Evolutionary conservation across 768 basidiomycete species (phyloP), one percentile per base, ranked within the genome.

Genomic region (Pleurotus ostreatus): DNA sequence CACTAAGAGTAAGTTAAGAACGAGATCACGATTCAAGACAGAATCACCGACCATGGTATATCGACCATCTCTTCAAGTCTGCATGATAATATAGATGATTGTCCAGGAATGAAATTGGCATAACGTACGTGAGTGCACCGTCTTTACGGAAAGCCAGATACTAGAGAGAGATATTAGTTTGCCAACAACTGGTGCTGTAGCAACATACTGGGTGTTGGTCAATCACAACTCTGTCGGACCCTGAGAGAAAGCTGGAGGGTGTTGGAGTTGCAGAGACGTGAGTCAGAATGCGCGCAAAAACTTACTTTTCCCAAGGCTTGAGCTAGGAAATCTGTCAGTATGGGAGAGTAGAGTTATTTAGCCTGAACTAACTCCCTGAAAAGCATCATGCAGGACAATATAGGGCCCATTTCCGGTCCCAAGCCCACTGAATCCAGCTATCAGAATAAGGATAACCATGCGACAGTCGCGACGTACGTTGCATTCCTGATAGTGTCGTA

Each of bases 141-240:
- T 75, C 74, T 53, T 70, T 69, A 57, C 65, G 71, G 65, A 78
- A 78, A 5, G 78, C 78, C 55, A 79, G 62, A 60, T 78, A 79
- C 75, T 80, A 57, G 37, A 52, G 9, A 34, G 30, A 34, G 30
- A 34, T 8, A 34, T 34, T 9, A 34, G 30, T 9, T 34, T 4
- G 9, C 8, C 3, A 34, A 9, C 30, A 34, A 9, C 30, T 34
- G 9, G 8, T 34, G 30, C 30, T 34, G 30, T 34, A 11, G 8
- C 30, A 34, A 34, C 30, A 69, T 86, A 94, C 62, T 40, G 88
- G 88, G 70, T 94, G 92, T 46, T 85, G 79, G 70, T 94, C 92
- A 40, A 94, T 69, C 34, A 80, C 76, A 59, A 85, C 69, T 55
- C 94, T 84, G 71, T 95, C 94, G 25, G 86, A 83, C 45, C 89